phyloP scores from a whole-genome alignment of 2,329 filamentous ascomycete species.

The Trichoderma gracile region DNA sequence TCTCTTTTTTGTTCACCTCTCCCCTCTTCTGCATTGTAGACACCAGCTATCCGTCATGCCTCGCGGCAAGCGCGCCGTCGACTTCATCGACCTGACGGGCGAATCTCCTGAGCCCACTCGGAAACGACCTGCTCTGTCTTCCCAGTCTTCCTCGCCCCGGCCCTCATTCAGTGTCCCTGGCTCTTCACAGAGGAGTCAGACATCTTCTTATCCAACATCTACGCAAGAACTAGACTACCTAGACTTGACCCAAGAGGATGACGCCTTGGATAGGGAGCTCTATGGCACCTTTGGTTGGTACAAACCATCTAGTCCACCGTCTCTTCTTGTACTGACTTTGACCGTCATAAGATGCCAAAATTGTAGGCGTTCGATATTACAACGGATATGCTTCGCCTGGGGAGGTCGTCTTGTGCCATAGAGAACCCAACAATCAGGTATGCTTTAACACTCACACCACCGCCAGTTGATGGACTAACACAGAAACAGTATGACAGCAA shows the following conservation, averaged over 20 bases:
- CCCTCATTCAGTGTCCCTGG: constrained; percentile 20
- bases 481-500: constrained; percentile 63
- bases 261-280: constrained; percentile 46
- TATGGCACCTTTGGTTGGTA: constrained; percentile 50
- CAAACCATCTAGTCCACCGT: neutral
- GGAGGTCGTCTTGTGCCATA: constrained; percentile 61
- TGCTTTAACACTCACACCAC: constrained; percentile 6
- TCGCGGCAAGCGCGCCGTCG: constrained; percentile 40
- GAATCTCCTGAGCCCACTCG: constrained; percentile 35
- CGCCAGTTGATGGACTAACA: neutral
- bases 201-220: constrained; percentile 12
- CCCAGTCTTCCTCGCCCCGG: constrained; percentile 15
- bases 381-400: constrained; percentile 60
- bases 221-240: constrained; percentile 43
- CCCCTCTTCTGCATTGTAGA: no score
- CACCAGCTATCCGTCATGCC: constrained; percentile 21
- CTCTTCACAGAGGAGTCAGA: constrained; percentile 25
- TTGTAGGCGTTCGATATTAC: constrained; percentile 61
- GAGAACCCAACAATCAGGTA: constrained; percentile 66
- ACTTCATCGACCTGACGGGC: constrained; percentile 46
- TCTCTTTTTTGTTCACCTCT: neutral
- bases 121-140: constrained; percentile 35
- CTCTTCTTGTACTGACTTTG: no score
- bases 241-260: constrained; percentile 50
- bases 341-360: constrained; percentile 44